Percentiles rank a stretch among this genome's conserved stretches.
phyloP scores from a whole-genome alignment of 331 rosid species.

The Phaseolus coccineus region DNA sequence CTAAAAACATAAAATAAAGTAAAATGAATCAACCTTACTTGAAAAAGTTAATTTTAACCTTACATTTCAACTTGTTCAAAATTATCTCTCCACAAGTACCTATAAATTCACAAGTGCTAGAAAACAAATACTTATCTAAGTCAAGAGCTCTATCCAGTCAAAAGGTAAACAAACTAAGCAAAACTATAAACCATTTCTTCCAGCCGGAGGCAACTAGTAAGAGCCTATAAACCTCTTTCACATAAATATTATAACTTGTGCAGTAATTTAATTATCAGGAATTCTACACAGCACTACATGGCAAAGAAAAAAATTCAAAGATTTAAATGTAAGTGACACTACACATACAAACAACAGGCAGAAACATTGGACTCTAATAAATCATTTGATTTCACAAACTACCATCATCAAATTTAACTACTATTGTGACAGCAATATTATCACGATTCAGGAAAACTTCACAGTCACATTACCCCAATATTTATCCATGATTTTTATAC shows the following conservation, averaged over 20 bases:
- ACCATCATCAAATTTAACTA: no score
- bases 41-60: background rate
- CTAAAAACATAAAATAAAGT: background rate
- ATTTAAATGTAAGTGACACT: background rate
- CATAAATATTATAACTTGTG: no score
- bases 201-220: background rate
- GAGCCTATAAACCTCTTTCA: no score
- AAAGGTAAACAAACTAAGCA: background rate
- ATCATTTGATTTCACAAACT: no score
- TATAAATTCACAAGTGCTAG: background rate
- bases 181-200: background rate
- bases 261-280: background rate
- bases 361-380: no score
- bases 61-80: background rate
- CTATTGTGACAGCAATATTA: no score
- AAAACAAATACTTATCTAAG: background rate
- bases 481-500: no score
- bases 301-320: background rate
- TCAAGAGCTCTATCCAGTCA: background rate
- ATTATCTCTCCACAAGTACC: background rate
- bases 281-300: background rate
- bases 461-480: no score
- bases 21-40: background rate
- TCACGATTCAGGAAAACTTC: no score
- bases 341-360: background rate